Evolutionary conservation across 352 stramenopile genomes (phyloP).

Genomic region (Globisporangium nagaii): DNA sequence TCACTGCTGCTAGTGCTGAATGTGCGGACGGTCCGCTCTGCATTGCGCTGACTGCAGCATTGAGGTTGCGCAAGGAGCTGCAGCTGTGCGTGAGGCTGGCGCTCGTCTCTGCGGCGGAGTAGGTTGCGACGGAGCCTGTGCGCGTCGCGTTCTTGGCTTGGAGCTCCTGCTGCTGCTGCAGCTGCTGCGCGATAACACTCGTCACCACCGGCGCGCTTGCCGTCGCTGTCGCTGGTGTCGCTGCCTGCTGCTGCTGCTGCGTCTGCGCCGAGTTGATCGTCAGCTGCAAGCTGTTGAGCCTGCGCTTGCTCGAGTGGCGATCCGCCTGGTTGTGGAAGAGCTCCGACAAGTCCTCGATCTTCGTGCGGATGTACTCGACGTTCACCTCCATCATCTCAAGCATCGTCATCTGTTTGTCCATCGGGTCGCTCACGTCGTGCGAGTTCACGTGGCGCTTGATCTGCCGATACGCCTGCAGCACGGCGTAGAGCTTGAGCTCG

Average conservation of each 20-base stretch:
- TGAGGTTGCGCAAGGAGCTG: neutral
- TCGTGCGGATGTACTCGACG: slow-evolving; percentile 75
- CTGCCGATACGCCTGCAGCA: slow-evolving; percentile 48
- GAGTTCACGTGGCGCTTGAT: slow-evolving; percentile 56
- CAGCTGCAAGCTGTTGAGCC: slow-evolving; percentile 11
- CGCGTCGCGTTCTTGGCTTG: neutral
- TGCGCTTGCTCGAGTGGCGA: slow-evolving; percentile 11
- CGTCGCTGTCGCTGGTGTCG: neutral
- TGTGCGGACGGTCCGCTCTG: neutral
- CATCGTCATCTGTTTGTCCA: slow-evolving; percentile 83
- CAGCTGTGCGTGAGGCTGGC: neutral
- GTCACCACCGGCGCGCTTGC: neutral
- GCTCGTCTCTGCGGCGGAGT: no score
- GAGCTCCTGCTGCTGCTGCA: slow-evolving; percentile 8
- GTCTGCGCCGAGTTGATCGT: neutral
- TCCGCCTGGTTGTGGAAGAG: slow-evolving; percentile 34
- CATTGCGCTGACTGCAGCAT: neutral
- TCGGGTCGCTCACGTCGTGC: slow-evolving; percentile 63
- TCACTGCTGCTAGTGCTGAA: neutral
- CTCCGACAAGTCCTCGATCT: slow-evolving; percentile 65
- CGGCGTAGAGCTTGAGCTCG: slow-evolving; percentile 59
- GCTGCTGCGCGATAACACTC: neutral
- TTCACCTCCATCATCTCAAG: slow-evolving; percentile 85
- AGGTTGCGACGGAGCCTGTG: neutral
- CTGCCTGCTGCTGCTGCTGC: neutral